Base-by-base conservation (phyloP, 208 protist species). In the Acanthamoeba triangularis region DNA sequence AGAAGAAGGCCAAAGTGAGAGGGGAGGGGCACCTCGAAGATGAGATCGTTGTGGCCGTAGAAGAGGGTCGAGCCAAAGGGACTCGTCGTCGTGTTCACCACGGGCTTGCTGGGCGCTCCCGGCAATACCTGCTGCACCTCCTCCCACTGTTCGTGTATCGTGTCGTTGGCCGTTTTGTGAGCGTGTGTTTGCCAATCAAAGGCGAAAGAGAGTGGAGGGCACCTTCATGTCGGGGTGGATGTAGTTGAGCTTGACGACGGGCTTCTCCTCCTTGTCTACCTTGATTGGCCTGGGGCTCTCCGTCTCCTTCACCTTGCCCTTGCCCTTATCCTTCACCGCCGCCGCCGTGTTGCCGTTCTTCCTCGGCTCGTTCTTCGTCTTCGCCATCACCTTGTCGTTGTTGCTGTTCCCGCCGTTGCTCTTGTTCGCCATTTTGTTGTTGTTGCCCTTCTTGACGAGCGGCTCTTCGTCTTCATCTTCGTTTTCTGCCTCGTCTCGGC, bases 1-100 rank as follows among this genome's bases (percentile, higher is more conserved):
- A 92, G 49, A n/a, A 18, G 80, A 18, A 88, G 11, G 28, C 13
- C 63, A 13, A 20, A 61, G 16, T 3, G 37, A 44, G 14, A 44
- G 33, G 82, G 13, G 52, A 3, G 33, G 11, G 13, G n/a, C 33
- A 97, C 88, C 72, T 98, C 96, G 90, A 98, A 98, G 13, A 98
- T 97, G 20, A 96, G 87, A 54, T 96, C 93, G 30, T 41, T 91
- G 82, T 97, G 97, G 33, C 92, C 96, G 92, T 97, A 97, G 41
- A 97, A 98, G 44, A 92, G 90, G 8, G 97, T 97, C 23, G 92
- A 90, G 16, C 96, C 96, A 94, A 98, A 98, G 59, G 97, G 97
- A 84, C 96, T 97, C 18, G 91, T 94, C 56, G 88, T 41, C n/a
- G 95, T 97, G 94, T 97, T 92, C 30, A 98, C 96, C 67, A 98